Conservation (phyloP, 768 basidiomycete genomes). For the Rhizopogon salebrosus region DNA sequence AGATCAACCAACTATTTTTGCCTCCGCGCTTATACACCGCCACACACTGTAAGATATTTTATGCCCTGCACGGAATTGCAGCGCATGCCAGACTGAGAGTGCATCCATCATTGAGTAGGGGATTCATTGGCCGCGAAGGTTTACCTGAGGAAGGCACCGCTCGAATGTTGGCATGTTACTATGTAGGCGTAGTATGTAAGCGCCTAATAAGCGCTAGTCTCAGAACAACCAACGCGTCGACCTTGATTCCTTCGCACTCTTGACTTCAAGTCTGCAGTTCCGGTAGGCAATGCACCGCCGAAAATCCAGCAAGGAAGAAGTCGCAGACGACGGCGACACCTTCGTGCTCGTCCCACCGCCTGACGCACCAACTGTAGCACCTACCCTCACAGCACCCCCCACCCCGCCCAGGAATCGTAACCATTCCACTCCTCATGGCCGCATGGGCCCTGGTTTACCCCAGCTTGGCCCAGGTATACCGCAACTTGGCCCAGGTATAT, state of each 20-base stretch:
- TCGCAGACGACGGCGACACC: slow-evolving; percentile 19
- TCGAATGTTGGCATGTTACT: too few species aligned
- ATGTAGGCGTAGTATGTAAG: too few species aligned
- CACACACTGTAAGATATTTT: too few species aligned
- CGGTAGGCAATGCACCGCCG: slow-evolving; percentile 34
- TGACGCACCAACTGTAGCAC: slow-evolving; percentile 3
- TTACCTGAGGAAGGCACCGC: too few species aligned
- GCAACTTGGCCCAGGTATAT: slow-evolving; percentile 20
- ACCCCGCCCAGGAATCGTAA: slow-evolving; percentile 22
- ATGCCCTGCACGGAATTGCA: too few species aligned
- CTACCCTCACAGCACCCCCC: slow-evolving; percentile 9
- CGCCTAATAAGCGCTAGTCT: too few species aligned
- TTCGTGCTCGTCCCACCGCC: neutral
- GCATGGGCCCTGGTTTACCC: slow-evolving; percentile 9
- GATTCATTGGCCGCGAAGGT: too few species aligned
- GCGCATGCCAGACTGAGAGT: too few species aligned
- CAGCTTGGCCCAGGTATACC: slow-evolving; percentile 17
- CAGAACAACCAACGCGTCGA: too few species aligned
- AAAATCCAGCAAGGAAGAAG: slow-evolving; percentile 42
- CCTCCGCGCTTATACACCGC: too few species aligned
- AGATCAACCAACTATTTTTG: too few species aligned
- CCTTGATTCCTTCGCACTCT: neutral
- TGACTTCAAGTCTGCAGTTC: neutral
- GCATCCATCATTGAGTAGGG: too few species aligned
- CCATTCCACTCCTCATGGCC: slow-evolving; percentile 19